Evolutionary conservation across 345 rosid genomes (phyloP).

Genomic region (Turnera subulata): DNA sequence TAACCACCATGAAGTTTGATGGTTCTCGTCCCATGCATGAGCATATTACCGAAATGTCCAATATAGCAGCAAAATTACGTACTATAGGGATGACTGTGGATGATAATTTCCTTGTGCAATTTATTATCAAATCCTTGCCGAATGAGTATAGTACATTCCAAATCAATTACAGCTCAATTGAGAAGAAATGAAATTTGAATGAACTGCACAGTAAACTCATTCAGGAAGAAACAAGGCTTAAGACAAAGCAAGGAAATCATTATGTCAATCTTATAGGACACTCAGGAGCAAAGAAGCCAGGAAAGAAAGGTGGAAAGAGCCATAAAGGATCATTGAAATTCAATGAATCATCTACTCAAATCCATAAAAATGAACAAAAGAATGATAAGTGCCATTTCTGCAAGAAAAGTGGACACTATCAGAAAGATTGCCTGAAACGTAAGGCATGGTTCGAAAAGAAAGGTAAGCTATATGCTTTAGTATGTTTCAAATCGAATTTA

Average conservation of each 20-base stretch:
- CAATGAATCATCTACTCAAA: not conserved
- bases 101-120: constrained; percentile 11
- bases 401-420: not conserved
- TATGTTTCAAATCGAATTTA: not conserved
- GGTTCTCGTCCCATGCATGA: constrained; percentile 4
- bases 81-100: constrained; percentile 4
- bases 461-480: not conserved
- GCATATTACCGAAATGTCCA: constrained; percentile 6
- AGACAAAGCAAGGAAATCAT: not conserved
- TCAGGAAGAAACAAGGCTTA: not conserved
- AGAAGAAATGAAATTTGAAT: constrained; percentile 13
- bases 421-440: not conserved
- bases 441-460: not conserved
- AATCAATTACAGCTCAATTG: constrained; percentile 19
- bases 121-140: constrained; percentile 16
- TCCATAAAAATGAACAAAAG: constrained; percentile 9
- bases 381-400: not conserved
- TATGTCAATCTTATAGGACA: constrained; percentile 2
- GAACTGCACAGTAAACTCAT: constrained; percentile 15
- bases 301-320: not conserved
- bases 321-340: not conserved
- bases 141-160: constrained; percentile 16
- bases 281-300: not conserved
- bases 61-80: not conserved
- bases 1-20: not conserved